phyloP scores from a whole-genome alignment of 768 basidiomycete species.

The Royoungia palumana region DNA sequence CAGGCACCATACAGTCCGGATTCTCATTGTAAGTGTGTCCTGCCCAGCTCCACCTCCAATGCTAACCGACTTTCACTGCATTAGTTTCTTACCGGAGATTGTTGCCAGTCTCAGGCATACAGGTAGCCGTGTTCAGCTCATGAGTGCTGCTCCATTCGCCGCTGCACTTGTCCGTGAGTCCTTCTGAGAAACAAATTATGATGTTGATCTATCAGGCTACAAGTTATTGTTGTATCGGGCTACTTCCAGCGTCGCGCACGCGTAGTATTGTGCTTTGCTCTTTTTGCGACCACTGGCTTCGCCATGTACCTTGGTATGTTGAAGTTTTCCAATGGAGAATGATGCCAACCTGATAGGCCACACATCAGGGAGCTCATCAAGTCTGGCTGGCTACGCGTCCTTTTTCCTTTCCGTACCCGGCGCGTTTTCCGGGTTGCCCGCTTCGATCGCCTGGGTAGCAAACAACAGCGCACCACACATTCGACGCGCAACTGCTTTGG shows the following conservation, averaged over 20 bases:
- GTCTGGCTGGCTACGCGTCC: slow-evolving; percentile 47
- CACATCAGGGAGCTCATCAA: slow-evolving; percentile 27
- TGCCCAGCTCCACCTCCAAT: slow-evolving; percentile 23
- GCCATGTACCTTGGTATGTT: slow-evolving; percentile 1
- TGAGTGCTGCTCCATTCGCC: slow-evolving; percentile 57
- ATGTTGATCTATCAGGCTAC: neutral
- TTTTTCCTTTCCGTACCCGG: slow-evolving; percentile 56
- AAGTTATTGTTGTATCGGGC: slow-evolving; percentile 49
- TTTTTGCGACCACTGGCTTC: slow-evolving; percentile 37
- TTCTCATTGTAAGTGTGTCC: slow-evolving; percentile 19
- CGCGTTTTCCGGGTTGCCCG: slow-evolving; percentile 47
- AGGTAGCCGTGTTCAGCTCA: slow-evolving; percentile 51
- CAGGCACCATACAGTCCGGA: slow-evolving; percentile 7
- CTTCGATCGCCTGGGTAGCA: slow-evolving; percentile 56
- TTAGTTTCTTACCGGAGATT: slow-evolving; percentile 69
- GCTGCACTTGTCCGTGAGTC: slow-evolving; percentile 43
- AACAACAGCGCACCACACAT: slow-evolving; percentile 59
- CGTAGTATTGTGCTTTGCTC: slow-evolving; percentile 40
- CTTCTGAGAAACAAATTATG: neutral
- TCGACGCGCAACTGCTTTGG: slow-evolving; percentile 56
- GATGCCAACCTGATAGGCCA: neutral
- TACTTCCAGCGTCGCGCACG: slow-evolving; percentile 48
- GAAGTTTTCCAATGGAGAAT: neutral
- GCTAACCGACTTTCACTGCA: slow-evolving; percentile 29
- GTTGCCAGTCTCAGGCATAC: slow-evolving; percentile 58